Base-by-base conservation (phyloP, 2,329 filamentous ascomycete species). In the Cladosporium sp. region DNA sequence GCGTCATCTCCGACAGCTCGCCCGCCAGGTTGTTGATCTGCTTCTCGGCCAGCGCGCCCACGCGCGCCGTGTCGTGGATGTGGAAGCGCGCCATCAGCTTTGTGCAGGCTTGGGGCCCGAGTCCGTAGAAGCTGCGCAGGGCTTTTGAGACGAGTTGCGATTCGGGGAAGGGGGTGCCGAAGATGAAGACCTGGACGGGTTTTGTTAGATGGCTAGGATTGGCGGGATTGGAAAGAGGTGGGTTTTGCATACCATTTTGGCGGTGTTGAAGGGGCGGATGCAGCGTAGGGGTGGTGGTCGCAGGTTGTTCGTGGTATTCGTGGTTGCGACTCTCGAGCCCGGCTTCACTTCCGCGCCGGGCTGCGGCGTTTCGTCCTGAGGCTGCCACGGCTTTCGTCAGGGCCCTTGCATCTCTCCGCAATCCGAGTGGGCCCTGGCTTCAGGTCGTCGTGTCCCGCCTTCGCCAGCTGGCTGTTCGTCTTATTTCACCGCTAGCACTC, bases 1-100 rank as follows among this genome's bases (percentile, higher is more conserved):
- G 89, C 55, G 87, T 95, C 89, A 98, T 91, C 51, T 84, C 85
- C 13, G 89, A 88, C 38, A 98, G 77, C 65, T 95, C 89, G 46
- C 86, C 86, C 18, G 87, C 93, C 56, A 98, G 77, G 49, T 87
- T 85, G 49, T 89, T 85, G 61, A 95, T 75, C 56, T 89, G 91
- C 68, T 86, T 84, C 55, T 85, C 82, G 42, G 82, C 78, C 16
- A 98, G 74, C 7, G 82, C 78, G 68, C 87, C 87, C 61, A 97
- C 77, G 66, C 84, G 87, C 59, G 88, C 87, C 53, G 82, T 85
- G 31, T 89, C 85, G 74, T 95, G 88, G 67, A 98, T 95, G 63
- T 85, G 85, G 74, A 89, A 86, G 66, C 89, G 91, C 59, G 93
- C 88, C 76, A 97, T 86, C 62, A 98, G 84, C 41, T 84, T 83